A percentile compares a stretch with the other conserved stretches of the same genome.
Evolutionary conservation across 768 basidiomycete species (phyloP).

Genomic region (Mycena vitilis): DNA sequence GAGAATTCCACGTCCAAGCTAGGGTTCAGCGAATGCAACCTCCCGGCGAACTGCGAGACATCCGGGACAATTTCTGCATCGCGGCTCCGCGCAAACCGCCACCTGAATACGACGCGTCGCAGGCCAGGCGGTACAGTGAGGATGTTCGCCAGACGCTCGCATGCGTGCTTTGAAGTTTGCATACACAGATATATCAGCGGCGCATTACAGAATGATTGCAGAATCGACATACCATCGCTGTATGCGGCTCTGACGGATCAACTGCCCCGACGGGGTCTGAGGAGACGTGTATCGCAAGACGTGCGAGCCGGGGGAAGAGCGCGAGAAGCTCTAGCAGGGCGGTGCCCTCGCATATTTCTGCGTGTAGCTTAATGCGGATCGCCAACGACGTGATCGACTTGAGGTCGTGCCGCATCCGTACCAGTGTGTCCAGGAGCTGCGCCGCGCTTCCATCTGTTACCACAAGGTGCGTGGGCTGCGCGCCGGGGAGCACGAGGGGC

Average conservation of each 20-base stretch:
- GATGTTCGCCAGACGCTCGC: not conserved
- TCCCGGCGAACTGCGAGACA: not conserved
- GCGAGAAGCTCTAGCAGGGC: constrained; percentile 4
- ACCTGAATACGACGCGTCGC: not conserved
- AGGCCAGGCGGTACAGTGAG: not conserved
- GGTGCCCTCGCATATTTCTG: not conserved
- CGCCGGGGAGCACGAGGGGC: not conserved
- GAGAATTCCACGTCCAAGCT: not conserved
- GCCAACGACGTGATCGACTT: constrained; percentile 2
- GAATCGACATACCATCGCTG: not conserved
- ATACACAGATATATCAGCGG: not conserved
- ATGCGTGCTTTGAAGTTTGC: not conserved
- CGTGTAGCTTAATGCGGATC: not conserved
- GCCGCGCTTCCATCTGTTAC: not conserved
- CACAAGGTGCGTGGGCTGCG: not conserved
- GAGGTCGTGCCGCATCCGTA: not conserved
- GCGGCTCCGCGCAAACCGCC: not conserved
- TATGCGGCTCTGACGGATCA: not conserved
- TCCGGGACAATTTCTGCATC: not conserved
- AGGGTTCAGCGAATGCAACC: not conserved
- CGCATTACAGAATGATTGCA: not conserved
- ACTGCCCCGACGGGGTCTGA: not conserved
- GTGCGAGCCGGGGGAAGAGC: not conserved
- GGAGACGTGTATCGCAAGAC: not conserved
- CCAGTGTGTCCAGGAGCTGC: not conserved